phyloP scores from a whole-genome alignment of 2,329 filamentous ascomycete genomes.

The Phialophora tarda region DNA sequence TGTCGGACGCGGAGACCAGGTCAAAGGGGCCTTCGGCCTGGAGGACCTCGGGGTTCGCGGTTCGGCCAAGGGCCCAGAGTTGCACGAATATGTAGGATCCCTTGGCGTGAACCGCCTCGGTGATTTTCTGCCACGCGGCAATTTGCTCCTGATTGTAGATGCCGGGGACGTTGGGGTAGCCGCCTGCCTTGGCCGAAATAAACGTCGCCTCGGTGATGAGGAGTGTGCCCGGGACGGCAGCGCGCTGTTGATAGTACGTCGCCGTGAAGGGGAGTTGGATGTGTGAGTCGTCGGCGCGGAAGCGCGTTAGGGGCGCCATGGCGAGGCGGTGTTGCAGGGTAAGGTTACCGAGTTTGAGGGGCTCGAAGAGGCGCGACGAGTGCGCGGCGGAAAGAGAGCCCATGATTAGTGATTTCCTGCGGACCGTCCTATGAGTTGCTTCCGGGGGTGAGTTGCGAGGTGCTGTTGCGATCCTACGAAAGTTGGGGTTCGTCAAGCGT shows the following conservation, averaged over 20 bases:
- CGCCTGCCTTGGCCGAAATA: constrained; percentile 27
- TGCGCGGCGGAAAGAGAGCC: constrained; percentile 20
- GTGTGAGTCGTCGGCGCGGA: constrained; percentile 50
- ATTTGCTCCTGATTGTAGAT: constrained; percentile 48
- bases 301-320: constrained; percentile 60
- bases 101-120: constrained; percentile 57
- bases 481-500: background rate
- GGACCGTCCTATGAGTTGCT: background rate
- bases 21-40: constrained; percentile 43
- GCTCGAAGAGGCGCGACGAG: constrained; percentile 51
- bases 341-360: constrained; percentile 53
- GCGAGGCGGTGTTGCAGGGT: constrained; percentile 59
- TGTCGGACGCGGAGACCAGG: constrained; percentile 15
- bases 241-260: constrained; percentile 50
- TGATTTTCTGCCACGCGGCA: constrained; percentile 57
- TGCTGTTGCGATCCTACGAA: background rate
- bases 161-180: constrained; percentile 30
- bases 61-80: constrained; percentile 66
- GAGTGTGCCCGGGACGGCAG: constrained; percentile 47
- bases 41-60: constrained; percentile 50
- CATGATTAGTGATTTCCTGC: constrained; percentile 15
- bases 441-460: background rate
- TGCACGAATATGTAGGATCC: constrained; percentile 55
- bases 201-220: constrained; percentile 44
- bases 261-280: constrained; percentile 50